Percentiles rank a stretch among this genome's conserved stretches.
Conservation (phyloP, 2,329 filamentous ascomycete genomes). For the Ascochyta clinopodiicola region DNA sequence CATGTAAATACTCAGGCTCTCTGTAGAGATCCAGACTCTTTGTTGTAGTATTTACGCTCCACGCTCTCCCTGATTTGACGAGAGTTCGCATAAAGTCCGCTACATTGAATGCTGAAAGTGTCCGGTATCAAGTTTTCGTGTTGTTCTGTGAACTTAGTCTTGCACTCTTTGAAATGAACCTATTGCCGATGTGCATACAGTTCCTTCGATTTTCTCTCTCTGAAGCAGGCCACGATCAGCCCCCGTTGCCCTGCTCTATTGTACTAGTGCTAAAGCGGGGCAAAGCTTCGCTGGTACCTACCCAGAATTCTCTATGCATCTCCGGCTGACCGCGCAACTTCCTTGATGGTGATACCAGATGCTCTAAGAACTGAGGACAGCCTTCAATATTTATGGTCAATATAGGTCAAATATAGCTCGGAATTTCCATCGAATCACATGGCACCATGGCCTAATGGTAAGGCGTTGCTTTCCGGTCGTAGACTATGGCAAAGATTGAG, state of each 20-base stretch:
- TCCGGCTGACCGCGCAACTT: not conserved
- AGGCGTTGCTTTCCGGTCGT: conserved; percentile 52
- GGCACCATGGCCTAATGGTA: conserved; percentile 54
- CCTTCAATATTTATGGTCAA: not conserved
- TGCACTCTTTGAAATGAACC: too few relatives aligned
- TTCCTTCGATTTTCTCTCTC: not conserved
- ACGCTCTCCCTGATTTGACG: not conserved
- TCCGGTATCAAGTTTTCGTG: not conserved
- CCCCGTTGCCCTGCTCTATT: not conserved
- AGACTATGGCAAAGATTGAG: conserved; percentile 50
- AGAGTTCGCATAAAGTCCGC: too few relatives aligned
- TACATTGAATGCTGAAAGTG: not conserved
- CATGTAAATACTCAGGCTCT: too few relatives aligned
- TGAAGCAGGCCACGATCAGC: not conserved
- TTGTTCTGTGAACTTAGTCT: too few relatives aligned
- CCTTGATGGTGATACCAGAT: too few relatives aligned
- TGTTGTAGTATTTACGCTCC: too few relatives aligned
- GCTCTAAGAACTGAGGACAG: too few relatives aligned
- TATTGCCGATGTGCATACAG: not conserved
- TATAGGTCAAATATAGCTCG: not conserved
- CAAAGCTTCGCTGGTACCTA: not conserved
- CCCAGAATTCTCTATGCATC: too few relatives aligned
- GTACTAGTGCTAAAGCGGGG: not conserved
- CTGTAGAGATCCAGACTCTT: too few relatives aligned
- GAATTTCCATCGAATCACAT: not conserved